A percentile compares a stretch with the other conserved stretches of the same genome.
Conservation (phyloP, 768 basidiomycete species). For the Galerina marginata region DNA sequence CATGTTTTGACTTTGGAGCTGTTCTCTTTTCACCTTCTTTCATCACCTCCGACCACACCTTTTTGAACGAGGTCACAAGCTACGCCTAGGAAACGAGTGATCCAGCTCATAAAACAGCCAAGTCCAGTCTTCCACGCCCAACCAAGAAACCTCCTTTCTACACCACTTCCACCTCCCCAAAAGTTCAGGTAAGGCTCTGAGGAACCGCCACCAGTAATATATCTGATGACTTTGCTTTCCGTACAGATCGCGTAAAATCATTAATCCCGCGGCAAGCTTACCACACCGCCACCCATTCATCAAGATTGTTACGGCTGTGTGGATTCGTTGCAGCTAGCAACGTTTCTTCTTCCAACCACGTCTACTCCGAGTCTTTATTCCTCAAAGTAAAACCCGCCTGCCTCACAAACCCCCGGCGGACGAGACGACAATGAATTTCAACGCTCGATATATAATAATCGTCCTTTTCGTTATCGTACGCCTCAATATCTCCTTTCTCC, state of each 20-base stretch:
- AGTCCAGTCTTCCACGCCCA: neutral
- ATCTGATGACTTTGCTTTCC: too few species aligned
- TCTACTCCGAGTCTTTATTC: neutral
- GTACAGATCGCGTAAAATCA: neutral
- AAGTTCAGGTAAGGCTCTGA: too few species aligned
- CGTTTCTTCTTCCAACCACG: neutral
- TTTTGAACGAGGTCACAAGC: too few species aligned
- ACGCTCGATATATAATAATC: constrained; percentile 39
- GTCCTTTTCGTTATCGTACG: constrained; percentile 39
- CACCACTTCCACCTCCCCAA: neutral
- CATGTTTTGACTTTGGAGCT: too few species aligned
- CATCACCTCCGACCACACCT: too few species aligned
- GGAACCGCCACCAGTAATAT: too few species aligned
- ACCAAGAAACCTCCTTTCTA: neutral
- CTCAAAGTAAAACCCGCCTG: neutral
- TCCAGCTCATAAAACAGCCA: neutral
- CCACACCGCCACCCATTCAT: neutral
- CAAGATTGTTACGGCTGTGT: neutral
- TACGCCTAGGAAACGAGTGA: too few species aligned
- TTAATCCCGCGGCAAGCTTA: too few species aligned
- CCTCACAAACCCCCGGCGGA: neutral
- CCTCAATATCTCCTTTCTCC: constrained; percentile 9
- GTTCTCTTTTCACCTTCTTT: too few species aligned
- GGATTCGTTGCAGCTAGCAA: neutral
- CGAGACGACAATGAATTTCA: constrained; percentile 32